Base-by-base conservation (phyloP, 139 green algal genomes). In the Coccomyxa sp. region DNA sequence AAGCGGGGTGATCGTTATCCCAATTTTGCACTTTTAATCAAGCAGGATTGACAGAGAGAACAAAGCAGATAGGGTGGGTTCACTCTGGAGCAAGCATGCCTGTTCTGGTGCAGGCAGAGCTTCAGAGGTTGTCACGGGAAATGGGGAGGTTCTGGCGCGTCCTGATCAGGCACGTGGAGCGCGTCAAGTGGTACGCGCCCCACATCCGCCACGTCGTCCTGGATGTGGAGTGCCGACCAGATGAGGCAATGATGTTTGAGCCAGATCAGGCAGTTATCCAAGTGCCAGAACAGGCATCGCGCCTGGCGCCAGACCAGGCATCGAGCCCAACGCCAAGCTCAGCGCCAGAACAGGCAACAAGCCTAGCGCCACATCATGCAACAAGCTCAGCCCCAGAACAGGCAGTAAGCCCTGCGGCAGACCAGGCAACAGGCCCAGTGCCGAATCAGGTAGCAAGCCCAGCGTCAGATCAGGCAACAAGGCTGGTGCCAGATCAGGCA, bases 181-280 rank as follows among this genome's bases (percentile, higher is more conserved):
- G 85, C 0, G 93, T 96, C 58, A 96, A 96, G 84, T 95, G 89
- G 89, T 96, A 95, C 83, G 93, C 92, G 12, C 93, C 93, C 9
- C 90, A 93, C 82, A 85, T 96, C 13, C 82, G 87, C 0, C 93
- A 96, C 81, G 58, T 96, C 9, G 93, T 96, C 1, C 45, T 91
- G 25, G 92, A 96, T 76, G 84, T 95, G 23, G 67, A 87, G 77
- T 91, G 89, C 63, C 32, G 83, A 38, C 79, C 17, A 66, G 85
- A 78, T 28, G 45, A 80, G 74, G 67, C 82, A 82, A 30, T n/a
- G n/a, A n/a, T n/a, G n/a, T n/a, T n/a, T n/a, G n/a, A n/a, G n/a
- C n/a, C n/a, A n/a, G n/a, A n/a, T n/a, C n/a, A n/a, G n/a, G n/a
- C n/a, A n/a, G n/a, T n/a, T n/a, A n/a, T n/a, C n/a, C 74, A 28